Evolutionary conservation across 164 flowering plant genomes (phyloP), one percentile per base, ranked within the genome.

Genomic region (Vitis rotundifolia): DNA sequence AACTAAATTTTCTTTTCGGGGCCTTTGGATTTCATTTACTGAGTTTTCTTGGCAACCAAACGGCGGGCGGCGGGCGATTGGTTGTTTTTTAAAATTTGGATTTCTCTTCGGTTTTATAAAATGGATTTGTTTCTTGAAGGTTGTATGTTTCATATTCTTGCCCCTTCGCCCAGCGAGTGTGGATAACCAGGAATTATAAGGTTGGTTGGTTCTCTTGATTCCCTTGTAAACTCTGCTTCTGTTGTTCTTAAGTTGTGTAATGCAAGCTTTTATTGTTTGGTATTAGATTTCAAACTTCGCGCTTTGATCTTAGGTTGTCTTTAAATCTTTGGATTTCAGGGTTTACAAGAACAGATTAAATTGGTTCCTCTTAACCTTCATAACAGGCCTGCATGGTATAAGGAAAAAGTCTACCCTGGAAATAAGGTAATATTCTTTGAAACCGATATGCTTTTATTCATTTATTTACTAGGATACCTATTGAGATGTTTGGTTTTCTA

Each of bases 361-460:
- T 63, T 89, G 71, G 89, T 89, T 37, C 84, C 91, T 16, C 63
- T 89, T 26, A 73, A 86, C 71, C 85, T 89, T 54, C 71, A 74
- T 13, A 71, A 86, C 66, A 86, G 90, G 71, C 94, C 94, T 66
- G 79, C 83, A 71, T 89, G 91, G 94, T 89, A 89, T 57, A 84
- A 84, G 79, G 94, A 88, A 75, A 89, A 89, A 75, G 89, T 89
- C n/a, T 86, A 88, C 73, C 85, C 89, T 55, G 65, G 56, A 51
- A 88, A 88, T 53, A 86, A 88, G 91, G 92, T 88, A 48, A 75
- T 22, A 31, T 49, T 49, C 63, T 44, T 55, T 12, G 7, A 15
- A 11, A 5, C 11, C 15, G 11, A 10, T 5, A 16, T 55, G 14
- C n/a, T 47, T 56, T 15, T 67, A 19, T 67, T 11, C 15, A n/a